Base-by-base conservation (phyloP, 2,329 filamentous ascomycete species). In the Epichloe glyceriae region DNA sequence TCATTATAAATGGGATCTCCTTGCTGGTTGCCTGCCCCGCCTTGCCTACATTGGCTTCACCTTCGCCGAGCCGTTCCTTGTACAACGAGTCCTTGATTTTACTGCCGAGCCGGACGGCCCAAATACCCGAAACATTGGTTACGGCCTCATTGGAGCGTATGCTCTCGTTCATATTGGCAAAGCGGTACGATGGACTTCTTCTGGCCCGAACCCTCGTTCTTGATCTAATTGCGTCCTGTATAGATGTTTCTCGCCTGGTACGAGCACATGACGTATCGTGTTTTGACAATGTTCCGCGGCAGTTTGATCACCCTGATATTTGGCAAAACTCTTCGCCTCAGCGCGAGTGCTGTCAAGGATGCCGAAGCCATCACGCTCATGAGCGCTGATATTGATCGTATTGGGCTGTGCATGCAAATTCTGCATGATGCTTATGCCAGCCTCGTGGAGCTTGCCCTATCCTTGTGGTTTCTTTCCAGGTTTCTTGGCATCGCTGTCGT, bases 261-360 rank as follows among this genome's bases (percentile, higher is more conserved):
- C 53, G 60, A 65, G 39, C 65, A 67, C 53, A 60, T 62, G 46
- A 63, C 62, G 1, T 67, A 63, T 51, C 64, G 66, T 34, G 57
- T 60, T 46, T 61, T 66, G 30, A 62, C 64, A 1, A 58, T 67
- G 55, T 57, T 64, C 42, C 64, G 67, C 6, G 66, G 60, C 3
- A 63, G 61, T 5, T 53, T 70, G 8, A 53, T 67, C 10, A 69
- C 71, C 0, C 66, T 77, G 55, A 70, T 80, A 15, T 79, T 73
- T 56, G 64, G 67, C 34, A 72, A 73, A 53, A 72, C 71, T 0
- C 56, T 71, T 2, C 56, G 60, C 3, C 42, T 50, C 10, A 20
- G 10, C 10, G 14, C 59, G 2, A 58, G 57, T 5, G 52, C 57
- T 3, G 56, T 61, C 12, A 61, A 65, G 11, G 64, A 67, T 34